Evolutionary conservation across 1,139 yeast species (phyloP).

Genomic region (Debaryomyces udenii): DNA sequence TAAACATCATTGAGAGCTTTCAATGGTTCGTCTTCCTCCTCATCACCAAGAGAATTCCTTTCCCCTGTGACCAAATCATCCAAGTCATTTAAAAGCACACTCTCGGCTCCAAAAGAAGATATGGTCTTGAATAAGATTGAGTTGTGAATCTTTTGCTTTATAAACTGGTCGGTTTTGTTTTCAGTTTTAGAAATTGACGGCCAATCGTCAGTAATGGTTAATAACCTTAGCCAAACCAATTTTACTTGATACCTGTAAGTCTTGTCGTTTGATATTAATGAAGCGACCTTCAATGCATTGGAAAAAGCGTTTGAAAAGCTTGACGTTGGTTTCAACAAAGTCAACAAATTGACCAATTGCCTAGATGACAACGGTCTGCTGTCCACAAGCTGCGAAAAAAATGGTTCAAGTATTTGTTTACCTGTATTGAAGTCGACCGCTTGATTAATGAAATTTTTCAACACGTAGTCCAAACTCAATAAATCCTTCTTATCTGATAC

Average conservation of each 20-base stretch:
- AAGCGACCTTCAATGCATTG: constrained; percentile 40
- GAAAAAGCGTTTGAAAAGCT: constrained; percentile 30
- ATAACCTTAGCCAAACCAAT: constrained; percentile 65
- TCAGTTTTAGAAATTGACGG: constrained; percentile 39
- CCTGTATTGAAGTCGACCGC: constrained; percentile 18
- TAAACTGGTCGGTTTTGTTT: constrained; percentile 46
- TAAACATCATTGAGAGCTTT: constrained; percentile 20
- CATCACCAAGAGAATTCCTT: constrained; percentile 10
- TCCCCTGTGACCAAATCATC: constrained; percentile 10
- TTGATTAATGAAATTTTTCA: constrained; percentile 27
- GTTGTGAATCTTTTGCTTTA: constrained; percentile 41
- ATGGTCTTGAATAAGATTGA: constrained; percentile 55
- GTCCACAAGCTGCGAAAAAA: constrained; percentile 38
- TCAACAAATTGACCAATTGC: constrained; percentile 60
- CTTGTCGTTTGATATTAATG: constrained; percentile 30
- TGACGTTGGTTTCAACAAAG: constrained; percentile 46
- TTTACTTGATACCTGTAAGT: constrained; percentile 25
- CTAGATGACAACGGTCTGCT: constrained; percentile 44
- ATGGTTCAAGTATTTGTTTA: constrained; percentile 28
- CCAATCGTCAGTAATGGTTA: constrained; percentile 64
- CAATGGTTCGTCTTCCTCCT: constrained; percentile 12
- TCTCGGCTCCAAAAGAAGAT: constrained; percentile 15
- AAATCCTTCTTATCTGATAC: constrained; percentile 25
- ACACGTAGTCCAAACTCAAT: constrained; percentile 19
- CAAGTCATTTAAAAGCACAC: constrained; percentile 18